These are phyloP conservation scores for Scenedesmus sp. DNA, from an alignment of 163 green algal species.

Conservation along the genomic window DNA sequence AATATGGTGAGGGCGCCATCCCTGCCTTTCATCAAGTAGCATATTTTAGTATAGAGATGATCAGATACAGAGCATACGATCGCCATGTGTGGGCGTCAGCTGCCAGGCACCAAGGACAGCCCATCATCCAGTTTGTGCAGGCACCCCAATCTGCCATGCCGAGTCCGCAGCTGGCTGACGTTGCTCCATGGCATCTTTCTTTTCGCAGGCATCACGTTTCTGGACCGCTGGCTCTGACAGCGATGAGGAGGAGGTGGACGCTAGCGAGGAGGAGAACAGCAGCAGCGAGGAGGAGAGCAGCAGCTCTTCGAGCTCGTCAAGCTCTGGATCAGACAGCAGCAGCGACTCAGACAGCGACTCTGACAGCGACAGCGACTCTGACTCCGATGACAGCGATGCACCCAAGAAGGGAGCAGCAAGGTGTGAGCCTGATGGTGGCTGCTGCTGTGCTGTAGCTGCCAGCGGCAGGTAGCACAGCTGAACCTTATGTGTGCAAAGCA, in stretches of 20 bases:
- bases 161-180: neutral
- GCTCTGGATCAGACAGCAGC: constrained; percentile 48
- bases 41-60: neutral
- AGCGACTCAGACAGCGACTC: constrained; percentile 61
- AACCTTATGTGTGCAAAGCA: neutral
- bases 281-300: constrained; percentile 44
- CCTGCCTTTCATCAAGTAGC: neutral
- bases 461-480: neutral
- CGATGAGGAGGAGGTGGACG: constrained; percentile 78
- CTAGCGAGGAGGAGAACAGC: constrained; percentile 47
- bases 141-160: neutral
- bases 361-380: constrained; percentile 59
- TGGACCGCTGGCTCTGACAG: constrained; percentile 79
- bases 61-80: neutral
- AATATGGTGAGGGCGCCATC: neutral
- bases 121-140: neutral
- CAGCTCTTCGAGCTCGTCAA: constrained; percentile 47
- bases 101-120: neutral
- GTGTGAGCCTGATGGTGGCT: constrained; percentile 4
- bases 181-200: neutral
- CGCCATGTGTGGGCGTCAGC: neutral
- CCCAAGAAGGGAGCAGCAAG: constrained; percentile 62
- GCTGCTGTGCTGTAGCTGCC: neutral
- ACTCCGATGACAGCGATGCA: constrained; percentile 67
- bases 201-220: constrained; percentile 77